These are phyloP conservation scores for Fusarium caatingaense DNA, from an alignment of 2,329 filamentous ascomycete species.

Conservation along the genomic window DNA sequence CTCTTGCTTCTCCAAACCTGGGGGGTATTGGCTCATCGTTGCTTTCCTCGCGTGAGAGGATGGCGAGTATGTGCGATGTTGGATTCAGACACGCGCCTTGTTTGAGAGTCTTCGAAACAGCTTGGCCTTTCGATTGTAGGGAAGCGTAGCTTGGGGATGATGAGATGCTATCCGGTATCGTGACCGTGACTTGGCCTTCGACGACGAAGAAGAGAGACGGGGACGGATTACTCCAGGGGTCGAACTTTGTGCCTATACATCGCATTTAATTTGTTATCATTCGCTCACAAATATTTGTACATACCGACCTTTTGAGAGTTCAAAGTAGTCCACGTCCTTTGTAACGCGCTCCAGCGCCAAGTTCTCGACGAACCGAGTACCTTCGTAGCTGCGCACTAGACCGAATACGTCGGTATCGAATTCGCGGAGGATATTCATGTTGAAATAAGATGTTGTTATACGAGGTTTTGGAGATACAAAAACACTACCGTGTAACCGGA, in stretches of 20 bases:
- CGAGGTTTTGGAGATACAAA: neutral
- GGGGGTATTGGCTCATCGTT: neutral
- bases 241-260: neutral
- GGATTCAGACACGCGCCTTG: neutral
- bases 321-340: neutral
- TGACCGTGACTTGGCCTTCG: neutral
- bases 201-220: neutral
- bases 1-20: neutral
- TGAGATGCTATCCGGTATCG: neutral
- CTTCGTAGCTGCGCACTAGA: neutral
- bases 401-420: neutral
- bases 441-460: neutral
- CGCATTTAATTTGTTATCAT: accelerated
- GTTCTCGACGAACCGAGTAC: neutral
- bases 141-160: neutral
- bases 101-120: neutral
- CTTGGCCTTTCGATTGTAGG: neutral
- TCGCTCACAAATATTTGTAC: accelerated
- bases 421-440: neutral
- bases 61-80: neutral
- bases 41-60: neutral
- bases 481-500: neutral
- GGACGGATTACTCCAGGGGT: neutral
- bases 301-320: neutral
- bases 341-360: neutral